Conservation (phyloP, 73 alveolate genomes). For the Paramecium tetraurelia region DNA sequence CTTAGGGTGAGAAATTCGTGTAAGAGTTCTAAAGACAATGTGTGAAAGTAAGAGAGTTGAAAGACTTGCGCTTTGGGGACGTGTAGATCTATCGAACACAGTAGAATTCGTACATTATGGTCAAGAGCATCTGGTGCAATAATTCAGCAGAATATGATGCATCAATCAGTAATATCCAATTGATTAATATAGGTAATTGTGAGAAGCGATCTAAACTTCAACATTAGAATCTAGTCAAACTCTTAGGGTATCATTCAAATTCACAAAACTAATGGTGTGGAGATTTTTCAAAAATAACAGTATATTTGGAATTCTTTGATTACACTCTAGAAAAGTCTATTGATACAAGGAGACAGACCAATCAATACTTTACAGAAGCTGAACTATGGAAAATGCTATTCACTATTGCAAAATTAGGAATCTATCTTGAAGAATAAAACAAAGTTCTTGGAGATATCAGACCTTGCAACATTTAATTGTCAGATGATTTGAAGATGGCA, state of each 20-base stretch:
- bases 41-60: neutral
- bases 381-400: conserved; percentile 41
- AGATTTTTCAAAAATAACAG: conserved; percentile 40
- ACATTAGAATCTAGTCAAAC: neutral
- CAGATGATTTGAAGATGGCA: conserved; percentile 20
- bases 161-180: neutral
- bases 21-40: neutral
- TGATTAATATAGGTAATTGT: neutral
- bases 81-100: neutral
- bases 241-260: conserved; percentile 35
- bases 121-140: conserved; percentile 27
- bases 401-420: neutral
- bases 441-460: conserved; percentile 15
- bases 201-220: neutral
- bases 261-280: conserved; percentile 27
- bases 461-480: conserved; percentile 7
- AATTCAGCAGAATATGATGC: conserved; percentile 2
- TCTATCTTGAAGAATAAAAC: neutral
- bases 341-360: neutral
- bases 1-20: neutral
- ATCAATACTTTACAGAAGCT: conserved; percentile 29
- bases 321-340: neutral
- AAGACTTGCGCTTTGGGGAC: conserved; percentile 24
- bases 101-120: neutral
- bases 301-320: conserved; percentile 30